These are phyloP conservation scores for Penicillium canariense DNA, from an alignment of 495 filamentous ascomycete species.

Conservation along the genomic window DNA sequence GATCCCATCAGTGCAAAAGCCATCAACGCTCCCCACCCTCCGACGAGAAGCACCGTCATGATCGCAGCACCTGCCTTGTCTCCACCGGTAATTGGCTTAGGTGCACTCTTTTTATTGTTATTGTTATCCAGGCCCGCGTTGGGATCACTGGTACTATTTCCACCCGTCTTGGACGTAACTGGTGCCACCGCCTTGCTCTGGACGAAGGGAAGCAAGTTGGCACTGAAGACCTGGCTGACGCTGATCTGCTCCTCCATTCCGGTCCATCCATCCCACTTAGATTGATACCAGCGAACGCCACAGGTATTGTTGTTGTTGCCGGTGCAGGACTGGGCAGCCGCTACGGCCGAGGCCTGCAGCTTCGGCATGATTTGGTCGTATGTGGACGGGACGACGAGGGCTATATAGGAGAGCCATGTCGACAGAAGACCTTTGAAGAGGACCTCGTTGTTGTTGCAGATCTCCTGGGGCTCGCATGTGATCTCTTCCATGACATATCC, in stretches of 20 bases:
- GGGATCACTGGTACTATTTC: conserved; percentile 23
- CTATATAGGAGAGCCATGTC: conserved; percentile 71
- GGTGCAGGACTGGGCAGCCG: conserved; percentile 66
- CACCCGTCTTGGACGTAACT: conserved; percentile 16
- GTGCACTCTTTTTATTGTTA: neutral
- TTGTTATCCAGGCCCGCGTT: conserved; percentile 9
- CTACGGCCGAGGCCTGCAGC: conserved; percentile 61
- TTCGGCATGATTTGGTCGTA: conserved; percentile 60
- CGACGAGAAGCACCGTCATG: conserved; percentile 50
- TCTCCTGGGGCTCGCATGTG: conserved; percentile 58
- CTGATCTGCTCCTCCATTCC: conserved; percentile 55
- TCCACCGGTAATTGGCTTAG: conserved; percentile 9
- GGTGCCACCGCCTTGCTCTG: conserved; percentile 6
- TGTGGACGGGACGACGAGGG: conserved; percentile 63
- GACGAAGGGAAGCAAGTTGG: conserved; percentile 28
- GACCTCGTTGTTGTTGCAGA: conserved; percentile 69
- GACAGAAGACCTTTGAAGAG: conserved; percentile 79
- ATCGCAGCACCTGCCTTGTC: conserved; percentile 19
- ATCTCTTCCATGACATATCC: conserved; percentile 56
- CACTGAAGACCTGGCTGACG: conserved; percentile 58
- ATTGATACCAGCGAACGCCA: conserved; percentile 66
- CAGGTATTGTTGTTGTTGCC: conserved; percentile 65
- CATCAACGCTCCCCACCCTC: conserved; percentile 43
- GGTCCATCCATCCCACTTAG: conserved; percentile 57
- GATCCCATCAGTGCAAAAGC: conserved; percentile 17